Percentiles rank a stretch among this genome's conserved stretches.
Conservation (phyloP, 2,329 filamentous ascomycete genomes). For the Phaeosphaeriaceae sp. region DNA sequence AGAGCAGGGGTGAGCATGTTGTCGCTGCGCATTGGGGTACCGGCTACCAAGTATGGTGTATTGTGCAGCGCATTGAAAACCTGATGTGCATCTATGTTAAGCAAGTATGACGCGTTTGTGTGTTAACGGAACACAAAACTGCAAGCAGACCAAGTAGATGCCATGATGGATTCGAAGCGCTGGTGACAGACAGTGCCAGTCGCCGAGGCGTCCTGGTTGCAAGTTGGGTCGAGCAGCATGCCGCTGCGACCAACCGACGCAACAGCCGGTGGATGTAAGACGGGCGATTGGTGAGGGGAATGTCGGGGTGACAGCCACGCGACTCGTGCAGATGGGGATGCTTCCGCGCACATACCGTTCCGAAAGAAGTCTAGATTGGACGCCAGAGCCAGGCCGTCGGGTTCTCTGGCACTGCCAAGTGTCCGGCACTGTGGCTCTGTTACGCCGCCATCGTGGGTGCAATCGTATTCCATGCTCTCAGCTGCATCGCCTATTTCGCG, state of each 20-base stretch:
- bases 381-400: slow-evolving; percentile 43
- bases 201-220: background rate
- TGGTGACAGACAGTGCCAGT: slow-evolving; percentile 6
- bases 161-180: background rate
- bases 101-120: background rate
- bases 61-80: slow-evolving; percentile 20
- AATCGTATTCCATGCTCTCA: slow-evolving; percentile 34
- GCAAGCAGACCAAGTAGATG: background rate
- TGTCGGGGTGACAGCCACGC: slow-evolving; percentile 36
- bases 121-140: background rate
- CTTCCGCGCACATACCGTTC: slow-evolving; percentile 31
- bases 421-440: slow-evolving; percentile 45
- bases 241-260: slow-evolving; percentile 21
- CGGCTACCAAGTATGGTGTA: slow-evolving; percentile 13
- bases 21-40: slow-evolving; percentile 20
- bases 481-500: slow-evolving; percentile 30
- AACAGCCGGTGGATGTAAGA: slow-evolving; percentile 34
- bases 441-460: slow-evolving; percentile 42
- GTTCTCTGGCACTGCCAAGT: slow-evolving; percentile 32
- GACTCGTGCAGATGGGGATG: slow-evolving; percentile 38
- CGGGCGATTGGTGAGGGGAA: slow-evolving; percentile 24
- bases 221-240: slow-evolving; percentile 4
- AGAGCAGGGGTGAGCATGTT: slow-evolving; percentile 30
- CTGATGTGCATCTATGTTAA: slow-evolving; percentile 4
- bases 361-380: slow-evolving; percentile 25